Conservation (phyloP, 2,329 filamentous ascomycete species). For the Amesomyces nigricolor region DNA sequence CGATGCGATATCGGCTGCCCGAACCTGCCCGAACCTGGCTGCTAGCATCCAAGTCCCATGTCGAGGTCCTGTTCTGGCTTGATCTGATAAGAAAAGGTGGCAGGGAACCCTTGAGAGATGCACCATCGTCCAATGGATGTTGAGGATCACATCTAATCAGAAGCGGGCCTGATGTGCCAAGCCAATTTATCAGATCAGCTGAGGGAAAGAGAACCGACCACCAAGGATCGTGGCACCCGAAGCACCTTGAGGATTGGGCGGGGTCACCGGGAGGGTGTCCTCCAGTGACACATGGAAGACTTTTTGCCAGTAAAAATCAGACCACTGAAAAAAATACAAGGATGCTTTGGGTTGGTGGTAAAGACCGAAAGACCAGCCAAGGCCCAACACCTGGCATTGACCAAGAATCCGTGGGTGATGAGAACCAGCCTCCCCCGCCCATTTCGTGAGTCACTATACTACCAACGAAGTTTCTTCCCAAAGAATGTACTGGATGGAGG, state of each 20-base stretch:
- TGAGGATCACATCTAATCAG: slow-evolving; percentile 12
- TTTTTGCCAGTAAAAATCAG: not conserved
- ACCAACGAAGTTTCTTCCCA: too few relatives aligned
- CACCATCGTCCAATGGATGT: slow-evolving; percentile 2
- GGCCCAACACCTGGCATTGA: too few relatives aligned
- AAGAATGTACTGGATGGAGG: too few relatives aligned
- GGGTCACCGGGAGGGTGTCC: slow-evolving; percentile 1
- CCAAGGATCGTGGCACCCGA: not conserved
- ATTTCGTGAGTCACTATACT: too few relatives aligned
- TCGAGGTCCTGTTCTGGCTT: too few relatives aligned
- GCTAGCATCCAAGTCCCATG: too few relatives aligned
- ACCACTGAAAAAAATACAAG: not conserved
- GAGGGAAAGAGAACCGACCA: slow-evolving; percentile 4
- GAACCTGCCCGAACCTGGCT: not conserved
- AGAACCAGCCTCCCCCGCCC: too few relatives aligned
- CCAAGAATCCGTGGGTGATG: too few relatives aligned
- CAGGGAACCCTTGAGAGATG: not conserved
- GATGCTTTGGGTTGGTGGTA: not conserved
- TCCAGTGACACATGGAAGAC: not conserved
- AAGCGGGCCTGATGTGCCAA: slow-evolving; percentile 1
- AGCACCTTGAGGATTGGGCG: not conserved
- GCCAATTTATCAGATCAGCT: slow-evolving; percentile 25
- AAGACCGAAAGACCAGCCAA: too few relatives aligned
- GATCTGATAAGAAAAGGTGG: too few relatives aligned
- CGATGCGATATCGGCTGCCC: not conserved